A percentile compares a stretch with the other conserved stretches of the same genome.
Conservation (phyloP, 2,329 filamentous ascomycete species). For the Xylariaceae sp. region DNA sequence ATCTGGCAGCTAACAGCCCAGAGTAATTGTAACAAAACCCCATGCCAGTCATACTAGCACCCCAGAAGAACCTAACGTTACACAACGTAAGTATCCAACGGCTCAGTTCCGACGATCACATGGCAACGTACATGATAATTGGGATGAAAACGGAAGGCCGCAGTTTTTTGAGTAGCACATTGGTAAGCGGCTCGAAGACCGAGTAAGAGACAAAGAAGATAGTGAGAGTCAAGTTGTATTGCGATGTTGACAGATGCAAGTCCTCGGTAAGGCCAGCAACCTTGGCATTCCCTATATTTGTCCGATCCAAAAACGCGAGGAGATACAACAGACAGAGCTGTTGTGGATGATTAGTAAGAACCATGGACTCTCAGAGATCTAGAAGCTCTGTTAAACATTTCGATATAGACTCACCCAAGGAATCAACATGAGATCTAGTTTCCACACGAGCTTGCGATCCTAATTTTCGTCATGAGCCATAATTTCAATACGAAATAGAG, state of each 20-base stretch:
- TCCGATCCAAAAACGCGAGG: slow-evolving; percentile 70
- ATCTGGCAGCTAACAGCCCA: slow-evolving; percentile 64
- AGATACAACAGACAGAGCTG: slow-evolving; percentile 45
- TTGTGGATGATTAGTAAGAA: background rate
- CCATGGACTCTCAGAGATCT: slow-evolving; percentile 1
- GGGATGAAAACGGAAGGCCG: slow-evolving; percentile 78
- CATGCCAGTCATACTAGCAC: slow-evolving; percentile 66
- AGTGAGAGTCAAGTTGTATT: slow-evolving; percentile 74
- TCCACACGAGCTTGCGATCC: slow-evolving; percentile 33
- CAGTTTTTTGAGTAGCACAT: slow-evolving; percentile 74
- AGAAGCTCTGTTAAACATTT: background rate
- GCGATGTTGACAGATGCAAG: slow-evolving; percentile 56
- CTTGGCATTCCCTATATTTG: slow-evolving; percentile 72
- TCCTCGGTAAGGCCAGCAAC: slow-evolving; percentile 54
- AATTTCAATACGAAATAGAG: background rate
- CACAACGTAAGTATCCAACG: slow-evolving; percentile 21
- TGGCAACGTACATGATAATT: slow-evolving; percentile 65
- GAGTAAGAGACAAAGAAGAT: slow-evolving; percentile 88
- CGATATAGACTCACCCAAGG: slow-evolving; percentile 31
- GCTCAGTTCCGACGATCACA: slow-evolving; percentile 4
- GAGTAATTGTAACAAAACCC: slow-evolving; percentile 63
- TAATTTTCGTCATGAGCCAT: slow-evolving; percentile 15
- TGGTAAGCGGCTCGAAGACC: slow-evolving; percentile 74
- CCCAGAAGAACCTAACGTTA: slow-evolving; percentile 56
- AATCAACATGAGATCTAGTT: slow-evolving; percentile 34